A percentile compares a stretch with the other conserved stretches of the same genome.
Evolutionary conservation across 805 yeast species (phyloP).

Genomic region (Lipomyces kockii): DNA sequence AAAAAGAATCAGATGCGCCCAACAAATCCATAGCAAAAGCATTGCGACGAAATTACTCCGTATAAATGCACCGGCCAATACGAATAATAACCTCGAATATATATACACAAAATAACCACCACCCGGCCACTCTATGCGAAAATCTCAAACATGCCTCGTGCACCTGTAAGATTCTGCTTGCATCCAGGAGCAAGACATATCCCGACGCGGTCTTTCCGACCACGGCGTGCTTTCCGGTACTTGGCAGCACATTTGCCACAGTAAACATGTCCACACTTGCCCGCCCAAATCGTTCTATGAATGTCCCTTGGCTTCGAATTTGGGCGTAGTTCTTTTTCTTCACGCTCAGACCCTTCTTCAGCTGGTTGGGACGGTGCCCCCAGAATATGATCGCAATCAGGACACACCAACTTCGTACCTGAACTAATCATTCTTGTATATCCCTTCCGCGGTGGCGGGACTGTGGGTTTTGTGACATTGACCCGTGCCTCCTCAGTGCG

Average conservation of each 20-base stretch:
- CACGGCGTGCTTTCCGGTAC: conserved; percentile 14
- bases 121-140: conserved; percentile 9
- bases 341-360: conserved; percentile 9
- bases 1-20: background rate
- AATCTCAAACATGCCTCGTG: conserved; percentile 29
- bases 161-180: conserved; percentile 24
- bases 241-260: conserved; percentile 34
- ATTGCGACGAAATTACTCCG: background rate
- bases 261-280: conserved; percentile 35
- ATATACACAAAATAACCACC: background rate
- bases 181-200: conserved; percentile 30
- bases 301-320: conserved; percentile 4
- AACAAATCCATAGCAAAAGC: background rate
- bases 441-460: conserved; percentile 18
- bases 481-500: conserved; percentile 6
- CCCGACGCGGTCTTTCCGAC: conserved; percentile 10
- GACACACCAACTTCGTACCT: conserved; percentile 21
- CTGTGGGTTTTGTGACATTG: background rate
- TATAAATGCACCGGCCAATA: background rate
- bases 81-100: background rate
- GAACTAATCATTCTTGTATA: conserved; percentile 22
- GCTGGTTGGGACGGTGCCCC: conserved; percentile 18
- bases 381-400: conserved; percentile 22
- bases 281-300: conserved; percentile 26
- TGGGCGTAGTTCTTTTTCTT: background rate